phyloP scores from a whole-genome alignment of 2,329 filamentous ascomycete genomes.

The Aureobasidium namibiae region DNA sequence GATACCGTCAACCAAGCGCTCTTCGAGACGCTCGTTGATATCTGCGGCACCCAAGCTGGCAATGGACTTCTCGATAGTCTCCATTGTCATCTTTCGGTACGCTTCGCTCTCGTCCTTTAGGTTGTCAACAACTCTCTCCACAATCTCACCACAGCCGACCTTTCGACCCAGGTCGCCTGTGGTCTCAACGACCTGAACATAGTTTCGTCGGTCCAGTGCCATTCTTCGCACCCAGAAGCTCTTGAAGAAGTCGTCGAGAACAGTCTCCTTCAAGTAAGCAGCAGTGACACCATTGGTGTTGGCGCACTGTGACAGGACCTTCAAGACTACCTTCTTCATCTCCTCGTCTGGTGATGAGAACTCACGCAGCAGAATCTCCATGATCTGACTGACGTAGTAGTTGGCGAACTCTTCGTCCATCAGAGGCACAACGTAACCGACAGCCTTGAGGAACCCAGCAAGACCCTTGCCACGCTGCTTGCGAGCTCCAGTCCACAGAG shows the following conservation, averaged over 20 bases:
- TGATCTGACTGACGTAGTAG: constrained; percentile 97
- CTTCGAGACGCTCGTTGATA: constrained; percentile 84
- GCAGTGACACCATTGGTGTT: constrained; percentile 91
- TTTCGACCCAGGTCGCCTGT: constrained; percentile 96
- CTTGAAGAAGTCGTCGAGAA: constrained; percentile 95
- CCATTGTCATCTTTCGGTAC: constrained; percentile 98
- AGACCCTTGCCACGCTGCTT: constrained; percentile 96
- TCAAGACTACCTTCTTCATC: constrained; percentile 99
- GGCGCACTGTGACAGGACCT: constrained; percentile 93
- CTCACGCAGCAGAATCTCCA: constrained; percentile 94
- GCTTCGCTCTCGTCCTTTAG: constrained; percentile 97
- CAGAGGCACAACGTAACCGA: constrained; percentile 94
- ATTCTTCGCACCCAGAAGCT: constrained; percentile 97
- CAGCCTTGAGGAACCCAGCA: constrained; percentile 91
- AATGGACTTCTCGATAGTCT: constrained; percentile 94
- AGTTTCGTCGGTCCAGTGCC: constrained; percentile 96
- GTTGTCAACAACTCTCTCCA: constrained; percentile 87
- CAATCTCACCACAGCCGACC: constrained; percentile 91
- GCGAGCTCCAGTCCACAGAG: constrained; percentile 89
- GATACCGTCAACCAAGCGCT: constrained; percentile 89
- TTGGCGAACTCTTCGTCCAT: constrained; percentile 99
- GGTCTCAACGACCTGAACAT: constrained; percentile 94
- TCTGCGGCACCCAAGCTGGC: constrained; percentile 89
- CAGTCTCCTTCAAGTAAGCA: constrained; percentile 88
- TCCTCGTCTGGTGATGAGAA: constrained; percentile 97